phyloP scores from a whole-genome alignment of 176 grass and related monocot genomes.

The Rhynchospora pubera region DNA sequence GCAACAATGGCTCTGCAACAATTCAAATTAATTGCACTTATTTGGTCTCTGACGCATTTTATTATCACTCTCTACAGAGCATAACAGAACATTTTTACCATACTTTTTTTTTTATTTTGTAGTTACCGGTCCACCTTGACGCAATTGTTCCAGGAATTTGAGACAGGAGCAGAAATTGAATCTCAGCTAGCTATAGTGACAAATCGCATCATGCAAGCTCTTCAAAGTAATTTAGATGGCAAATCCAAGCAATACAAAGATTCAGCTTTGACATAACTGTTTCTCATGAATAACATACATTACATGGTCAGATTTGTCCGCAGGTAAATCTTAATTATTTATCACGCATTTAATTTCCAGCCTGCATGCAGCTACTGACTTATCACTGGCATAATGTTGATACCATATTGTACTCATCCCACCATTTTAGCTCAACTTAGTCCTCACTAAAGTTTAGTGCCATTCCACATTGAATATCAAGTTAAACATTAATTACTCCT shows the following conservation, averaged over 20 bases:
- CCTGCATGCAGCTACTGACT: background rate
- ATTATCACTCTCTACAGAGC: background rate
- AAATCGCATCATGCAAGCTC: conserved; percentile 68
- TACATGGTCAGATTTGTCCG: conserved; percentile 66
- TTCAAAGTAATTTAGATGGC: conserved; percentile 69
- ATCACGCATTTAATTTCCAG: background rate
- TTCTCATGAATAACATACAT: too few species aligned
- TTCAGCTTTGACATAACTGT: conserved; percentile 59
- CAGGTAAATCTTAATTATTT: conserved; percentile 39
- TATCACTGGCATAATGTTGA: background rate
- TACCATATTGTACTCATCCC: background rate
- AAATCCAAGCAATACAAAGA: conserved; percentile 90
- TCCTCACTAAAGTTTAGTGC: background rate
- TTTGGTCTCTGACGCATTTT: background rate
- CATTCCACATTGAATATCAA: background rate
- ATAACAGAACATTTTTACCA: conserved; percentile 1
- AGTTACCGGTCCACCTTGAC: conserved; percentile 68
- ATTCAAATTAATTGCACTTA: background rate
- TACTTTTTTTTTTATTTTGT: conserved; percentile 4
- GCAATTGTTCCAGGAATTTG: conserved; percentile 61
- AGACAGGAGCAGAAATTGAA: conserved; percentile 41
- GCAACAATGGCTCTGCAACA: background rate
- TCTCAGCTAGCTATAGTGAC: conserved; percentile 57
- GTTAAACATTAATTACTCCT: background rate
- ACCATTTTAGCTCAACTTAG: background rate